These are phyloP conservation scores for Datisca glomerata DNA, from an alignment of 306 rosid genomes.

Conservation along the genomic window DNA sequence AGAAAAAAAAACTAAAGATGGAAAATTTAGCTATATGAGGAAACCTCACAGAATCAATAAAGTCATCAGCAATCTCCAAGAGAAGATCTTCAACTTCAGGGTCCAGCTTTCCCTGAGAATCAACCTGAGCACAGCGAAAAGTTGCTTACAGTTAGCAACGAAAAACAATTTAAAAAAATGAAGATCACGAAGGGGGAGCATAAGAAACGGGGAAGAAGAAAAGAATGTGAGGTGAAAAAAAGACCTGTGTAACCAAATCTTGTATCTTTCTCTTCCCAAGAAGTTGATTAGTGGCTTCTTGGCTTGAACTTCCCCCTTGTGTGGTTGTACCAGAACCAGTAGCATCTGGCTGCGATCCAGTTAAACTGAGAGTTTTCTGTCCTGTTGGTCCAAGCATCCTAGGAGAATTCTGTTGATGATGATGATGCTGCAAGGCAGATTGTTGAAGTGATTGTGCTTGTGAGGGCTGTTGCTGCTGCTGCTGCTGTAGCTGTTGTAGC, in stretches of 20 bases:
- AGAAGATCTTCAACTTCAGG: constrained; percentile 84
- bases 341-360: constrained; percentile 98
- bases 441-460: constrained; percentile 65
- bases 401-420: constrained; percentile 87
- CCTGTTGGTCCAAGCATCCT: constrained; percentile 66
- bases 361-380: constrained; percentile 88
- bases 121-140: constrained; percentile 43
- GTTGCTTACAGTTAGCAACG: constrained; percentile 3
- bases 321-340: constrained; percentile 94
- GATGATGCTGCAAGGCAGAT: constrained; percentile 55
- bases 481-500: constrained; percentile 44
- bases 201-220: constrained; percentile 1
- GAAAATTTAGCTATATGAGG: constrained; percentile 7
- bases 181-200: background rate
- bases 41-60: constrained; percentile 78
- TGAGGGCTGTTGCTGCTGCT: constrained; percentile 21
- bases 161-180: constrained; percentile 6
- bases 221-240: constrained; percentile 7
- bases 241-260: constrained; percentile 93
- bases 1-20: background rate
- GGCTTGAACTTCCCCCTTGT: constrained; percentile 99
- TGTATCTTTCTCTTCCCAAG: constrained; percentile 99
- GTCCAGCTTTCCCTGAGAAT: constrained; percentile 79
- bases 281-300: constrained; percentile 94
- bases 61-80: constrained; percentile 93